phyloP scores from a whole-genome alignment of 73 alveolate genomes.

The Diophrys sp. region DNA sequence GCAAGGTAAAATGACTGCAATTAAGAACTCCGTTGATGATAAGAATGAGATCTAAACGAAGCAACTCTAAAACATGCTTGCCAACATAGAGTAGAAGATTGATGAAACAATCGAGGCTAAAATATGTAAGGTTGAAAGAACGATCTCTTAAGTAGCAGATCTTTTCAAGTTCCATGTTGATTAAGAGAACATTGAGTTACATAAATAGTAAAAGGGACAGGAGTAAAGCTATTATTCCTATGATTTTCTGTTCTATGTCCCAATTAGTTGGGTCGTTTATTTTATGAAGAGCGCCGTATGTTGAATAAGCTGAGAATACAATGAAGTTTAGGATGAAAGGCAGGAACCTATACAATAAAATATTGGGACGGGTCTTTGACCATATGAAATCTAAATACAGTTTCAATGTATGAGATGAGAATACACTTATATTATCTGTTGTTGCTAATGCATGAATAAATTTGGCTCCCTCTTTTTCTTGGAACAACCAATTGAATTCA shows the following conservation, averaged over 20 bases:
- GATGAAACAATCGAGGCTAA: background rate
- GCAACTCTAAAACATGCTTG: background rate
- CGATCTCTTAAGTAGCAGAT: background rate
- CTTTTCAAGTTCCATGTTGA: background rate
- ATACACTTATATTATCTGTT: background rate
- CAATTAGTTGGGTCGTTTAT: background rate
- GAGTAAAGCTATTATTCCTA: background rate
- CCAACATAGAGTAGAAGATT: background rate
- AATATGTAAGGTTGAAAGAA: background rate
- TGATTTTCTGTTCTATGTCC: background rate
- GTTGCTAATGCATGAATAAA: background rate
- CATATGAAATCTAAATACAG: background rate
- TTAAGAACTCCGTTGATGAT: background rate
- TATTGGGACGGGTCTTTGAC: background rate
- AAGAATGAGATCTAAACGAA: background rate
- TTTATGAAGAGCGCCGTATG: background rate
- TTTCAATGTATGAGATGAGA: background rate
- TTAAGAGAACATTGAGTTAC: background rate
- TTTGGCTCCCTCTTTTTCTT: background rate
- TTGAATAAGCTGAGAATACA: background rate
- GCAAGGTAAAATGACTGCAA: background rate
- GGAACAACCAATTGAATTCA: background rate
- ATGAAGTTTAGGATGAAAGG: background rate
- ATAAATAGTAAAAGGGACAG: no score
- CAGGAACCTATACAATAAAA: background rate